Evolutionary conservation across 331 rosid genomes (phyloP).

Genomic region (Cydonia oblonga): DNA sequence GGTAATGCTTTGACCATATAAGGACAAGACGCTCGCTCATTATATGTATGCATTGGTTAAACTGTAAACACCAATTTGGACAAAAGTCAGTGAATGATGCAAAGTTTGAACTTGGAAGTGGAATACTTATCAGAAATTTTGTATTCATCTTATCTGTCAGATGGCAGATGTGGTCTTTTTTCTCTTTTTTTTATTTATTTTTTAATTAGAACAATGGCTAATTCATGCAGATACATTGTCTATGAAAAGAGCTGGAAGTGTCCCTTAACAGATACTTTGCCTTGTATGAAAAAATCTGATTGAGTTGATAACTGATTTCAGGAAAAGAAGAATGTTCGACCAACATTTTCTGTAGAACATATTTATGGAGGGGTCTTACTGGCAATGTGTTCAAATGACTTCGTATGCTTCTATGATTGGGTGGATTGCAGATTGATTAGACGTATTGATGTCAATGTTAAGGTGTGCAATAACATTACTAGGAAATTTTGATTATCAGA

Average conservation of each 20-base stretch:
- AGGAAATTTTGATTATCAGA: not conserved
- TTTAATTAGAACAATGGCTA: not conserved
- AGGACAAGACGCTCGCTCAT: too few species aligned
- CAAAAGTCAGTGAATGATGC: not conserved
- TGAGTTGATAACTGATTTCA: constrained; percentile 8
- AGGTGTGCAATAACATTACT: too few species aligned
- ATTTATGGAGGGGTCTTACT: constrained; percentile 37
- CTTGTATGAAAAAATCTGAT: not conserved
- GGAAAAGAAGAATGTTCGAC: constrained; percentile 41
- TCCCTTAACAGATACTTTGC: not conserved
- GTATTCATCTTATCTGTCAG: not conserved
- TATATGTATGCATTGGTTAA: not conserved
- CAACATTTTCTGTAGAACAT: constrained; percentile 38
- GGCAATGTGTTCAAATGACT: constrained; percentile 44
- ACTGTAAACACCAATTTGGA: not conserved
- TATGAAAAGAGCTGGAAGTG: not conserved
- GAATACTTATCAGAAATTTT: not conserved
- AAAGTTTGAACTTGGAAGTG: not conserved
- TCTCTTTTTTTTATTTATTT: too few species aligned
- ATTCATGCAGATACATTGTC: not conserved
- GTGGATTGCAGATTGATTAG: constrained; percentile 40
- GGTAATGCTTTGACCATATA: not conserved
- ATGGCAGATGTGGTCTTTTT: not conserved
- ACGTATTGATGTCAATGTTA: constrained; percentile 41
- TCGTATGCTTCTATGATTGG: constrained; percentile 46